Conservation (phyloP, 2,329 filamentous ascomycete species). For the Capronia coronata region DNA sequence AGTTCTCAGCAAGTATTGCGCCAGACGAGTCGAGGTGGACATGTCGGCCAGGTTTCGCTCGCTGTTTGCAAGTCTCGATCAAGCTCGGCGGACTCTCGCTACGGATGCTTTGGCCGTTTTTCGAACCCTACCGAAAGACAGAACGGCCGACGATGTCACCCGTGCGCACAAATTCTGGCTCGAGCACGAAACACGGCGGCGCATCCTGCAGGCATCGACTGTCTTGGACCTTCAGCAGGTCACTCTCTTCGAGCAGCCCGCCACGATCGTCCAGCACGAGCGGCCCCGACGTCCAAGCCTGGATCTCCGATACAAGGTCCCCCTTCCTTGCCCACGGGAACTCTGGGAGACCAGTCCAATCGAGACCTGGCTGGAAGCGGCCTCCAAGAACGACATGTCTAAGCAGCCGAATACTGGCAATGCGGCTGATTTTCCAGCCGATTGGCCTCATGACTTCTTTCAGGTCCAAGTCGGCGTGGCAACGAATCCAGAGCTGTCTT, state of each 20-base stretch:
- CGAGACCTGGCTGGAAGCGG: slow-evolving; percentile 29
- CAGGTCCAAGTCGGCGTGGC: slow-evolving; percentile 23
- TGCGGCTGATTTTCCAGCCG: slow-evolving; percentile 4
- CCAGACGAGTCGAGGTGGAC: slow-evolving; percentile 32
- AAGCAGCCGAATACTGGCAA: slow-evolving; percentile 2
- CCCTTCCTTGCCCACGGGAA: slow-evolving; percentile 32
- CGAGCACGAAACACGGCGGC: slow-evolving; percentile 33
- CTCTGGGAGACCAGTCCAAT: slow-evolving; percentile 32
- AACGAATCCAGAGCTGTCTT: slow-evolving; percentile 8
- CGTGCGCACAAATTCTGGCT: slow-evolving; percentile 34
- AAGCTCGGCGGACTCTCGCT: slow-evolving; percentile 30
- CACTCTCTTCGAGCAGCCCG: slow-evolving; percentile 32
- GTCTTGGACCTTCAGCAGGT: slow-evolving; percentile 34
- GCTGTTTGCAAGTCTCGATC: slow-evolving; percentile 33
- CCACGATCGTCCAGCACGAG: slow-evolving; percentile 30
- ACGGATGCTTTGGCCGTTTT: slow-evolving; percentile 32
- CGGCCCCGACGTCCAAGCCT: slow-evolving; percentile 11
- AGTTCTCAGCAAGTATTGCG: slow-evolving; percentile 33
- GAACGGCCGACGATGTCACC: slow-evolving; percentile 28
- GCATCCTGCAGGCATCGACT: slow-evolving; percentile 34
- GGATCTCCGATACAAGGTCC: slow-evolving; percentile 24
- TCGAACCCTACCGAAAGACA: slow-evolving; percentile 28
- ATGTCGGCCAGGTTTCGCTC: slow-evolving; percentile 33
- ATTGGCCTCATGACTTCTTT: slow-evolving; percentile 19
- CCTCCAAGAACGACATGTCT: slow-evolving; percentile 11